Percentiles rank a stretch among this genome's conserved stretches.
Evolutionary conservation across 2,329 filamentous ascomycete genomes (phyloP).

Genomic region (Paraphaeosphaeria minitans): DNA sequence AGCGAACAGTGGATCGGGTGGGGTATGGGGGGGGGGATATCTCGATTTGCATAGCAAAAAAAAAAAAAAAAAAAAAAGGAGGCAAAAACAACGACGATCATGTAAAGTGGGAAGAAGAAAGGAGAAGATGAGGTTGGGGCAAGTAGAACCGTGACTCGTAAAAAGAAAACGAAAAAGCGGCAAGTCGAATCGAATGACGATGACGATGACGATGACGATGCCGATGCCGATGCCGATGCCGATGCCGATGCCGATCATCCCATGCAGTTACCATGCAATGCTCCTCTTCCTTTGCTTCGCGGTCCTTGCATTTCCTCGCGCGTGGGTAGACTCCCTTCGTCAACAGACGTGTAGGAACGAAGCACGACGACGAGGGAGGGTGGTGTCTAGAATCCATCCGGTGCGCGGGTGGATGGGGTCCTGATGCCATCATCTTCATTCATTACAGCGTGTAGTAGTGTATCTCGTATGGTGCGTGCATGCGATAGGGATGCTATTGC

Average conservation of each 20-base stretch:
- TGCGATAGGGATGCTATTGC: neutral
- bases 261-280: neutral
- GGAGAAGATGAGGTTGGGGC: neutral
- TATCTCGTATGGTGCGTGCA: neutral
- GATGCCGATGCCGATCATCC: neutral
- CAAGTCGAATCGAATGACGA: neutral
- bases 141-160: slow-evolving; percentile 12
- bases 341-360: neutral
- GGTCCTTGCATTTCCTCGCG: neutral
- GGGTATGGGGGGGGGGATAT: slow-evolving; percentile 16
- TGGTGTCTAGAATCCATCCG: neutral
- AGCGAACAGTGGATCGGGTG: neutral
- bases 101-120: neutral
- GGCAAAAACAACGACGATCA: neutral
- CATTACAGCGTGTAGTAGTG: slow-evolving; percentile 5
- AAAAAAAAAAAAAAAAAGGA: neutral
- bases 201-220: neutral
- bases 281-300: neutral
- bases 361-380: slow-evolving; percentile 3
- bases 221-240: slow-evolving; percentile 1
- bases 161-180: too few relatives aligned
- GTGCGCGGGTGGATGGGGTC: neutral
- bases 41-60: slow-evolving; percentile 6
- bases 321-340: neutral
- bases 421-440: slow-evolving; percentile 9